Evolutionary conservation across 768 basidiomycete genomes (phyloP), one percentile per base, ranked within the genome.

Genomic region (Gloeophyllum trabeum): DNA sequence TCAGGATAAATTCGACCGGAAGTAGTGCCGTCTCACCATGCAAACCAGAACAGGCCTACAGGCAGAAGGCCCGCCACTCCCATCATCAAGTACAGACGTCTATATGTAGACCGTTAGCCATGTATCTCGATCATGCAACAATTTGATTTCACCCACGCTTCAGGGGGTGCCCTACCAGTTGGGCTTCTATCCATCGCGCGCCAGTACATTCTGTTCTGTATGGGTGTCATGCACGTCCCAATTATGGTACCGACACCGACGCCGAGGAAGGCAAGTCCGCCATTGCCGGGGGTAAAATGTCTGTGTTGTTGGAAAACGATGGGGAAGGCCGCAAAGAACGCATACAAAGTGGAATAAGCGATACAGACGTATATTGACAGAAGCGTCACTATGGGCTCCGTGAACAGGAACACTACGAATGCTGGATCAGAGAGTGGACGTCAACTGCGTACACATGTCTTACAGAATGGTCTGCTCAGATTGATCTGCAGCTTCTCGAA

Each of bases 31-130:
- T 63, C 71, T 14, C 51, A 69, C 77, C 77, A 80, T 32, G 79
- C 76, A 55, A 81, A 80, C 74, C 73, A 77, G 63, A 79, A 78
- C 6, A 81, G 57, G 1, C 79, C 76, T 38, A 74, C 57, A 1
- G 79, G 79, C 23, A 73, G 54, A 35, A 75, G 53, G 1, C 75
- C 44, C 1, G 65, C 73, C 14, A 75, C 77, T 18, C 73, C 34
- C 50, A 76, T 73, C 28, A 72, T 71, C 52, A 72, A 65, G 47
- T 77, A 75, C 44, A 83, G 55, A n/a, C 79, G 69, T 18, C 75
- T 77, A 48, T 38, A 35, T 5, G 16, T 3, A 43, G 13, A n/a
- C 34, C n/a, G 28, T 43, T n/a, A 26, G 36, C 36, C 7, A 37
- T 10, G 16, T 7, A 30, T 16, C 24, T n/a, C 14, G 22, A n/a